Conservation (phyloP, 2,329 filamentous ascomycete genomes). For the Niveomyces coronatus region DNA sequence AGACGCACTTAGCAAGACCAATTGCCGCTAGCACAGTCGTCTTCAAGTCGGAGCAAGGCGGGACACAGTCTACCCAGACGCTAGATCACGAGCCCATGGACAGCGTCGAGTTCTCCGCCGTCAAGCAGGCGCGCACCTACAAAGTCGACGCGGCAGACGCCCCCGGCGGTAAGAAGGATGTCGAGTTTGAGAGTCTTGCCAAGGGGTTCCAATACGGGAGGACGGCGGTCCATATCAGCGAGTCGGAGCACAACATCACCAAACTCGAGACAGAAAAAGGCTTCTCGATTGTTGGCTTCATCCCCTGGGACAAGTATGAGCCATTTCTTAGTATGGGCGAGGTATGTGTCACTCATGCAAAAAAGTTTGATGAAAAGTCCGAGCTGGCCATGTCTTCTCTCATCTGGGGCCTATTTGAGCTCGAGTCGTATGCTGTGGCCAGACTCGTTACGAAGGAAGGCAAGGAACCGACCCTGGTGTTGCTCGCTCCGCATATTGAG, state of each 20-base stretch:
- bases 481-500: conserved; percentile 74
- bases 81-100: conserved; percentile 38
- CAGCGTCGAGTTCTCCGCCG: conserved; percentile 50
- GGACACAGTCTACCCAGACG: conserved; percentile 41
- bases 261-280: conserved; percentile 66
- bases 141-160: conserved; percentile 65
- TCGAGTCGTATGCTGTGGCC: conserved; percentile 78
- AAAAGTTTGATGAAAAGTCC: conserved; percentile 71
- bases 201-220: conserved; percentile 91
- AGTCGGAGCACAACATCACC: conserved; percentile 81
- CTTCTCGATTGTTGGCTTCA: conserved; percentile 80
- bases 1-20: conserved; percentile 66
- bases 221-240: conserved; percentile 80
- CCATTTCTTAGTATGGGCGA: conserved; percentile 80
- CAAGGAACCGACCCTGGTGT: conserved; percentile 64
- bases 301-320: conserved; percentile 67
- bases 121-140: conserved; percentile 73
- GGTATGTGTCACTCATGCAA: conserved; percentile 64
- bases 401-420: conserved; percentile 75
- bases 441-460: conserved; percentile 76
- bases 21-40: conserved; percentile 72
- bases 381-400: conserved; percentile 79
- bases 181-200: conserved; percentile 74
- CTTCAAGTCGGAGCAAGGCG: conserved; percentile 37
- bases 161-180: conserved; percentile 69